Percentiles rank a stretch among this genome's conserved stretches.
These are phyloP conservation scores for Candida sphagnicola DNA, from an alignment of 805 yeast species.

Conservation along the genomic window DNA sequence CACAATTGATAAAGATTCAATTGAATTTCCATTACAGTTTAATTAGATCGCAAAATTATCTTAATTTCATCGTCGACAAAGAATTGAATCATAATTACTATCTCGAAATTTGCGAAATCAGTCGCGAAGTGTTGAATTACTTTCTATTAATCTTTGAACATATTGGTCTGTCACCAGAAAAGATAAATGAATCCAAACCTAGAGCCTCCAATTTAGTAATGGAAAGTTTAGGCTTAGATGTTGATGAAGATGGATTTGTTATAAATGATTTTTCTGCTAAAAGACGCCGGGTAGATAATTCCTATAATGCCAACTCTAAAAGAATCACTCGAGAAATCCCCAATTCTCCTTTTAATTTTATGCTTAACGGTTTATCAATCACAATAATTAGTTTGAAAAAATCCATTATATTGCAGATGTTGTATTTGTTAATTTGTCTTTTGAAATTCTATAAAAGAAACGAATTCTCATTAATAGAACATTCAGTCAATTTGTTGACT, in stretches of 20 bases:
- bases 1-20: conserved; percentile 39
- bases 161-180: conserved; percentile 18
- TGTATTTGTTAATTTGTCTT: conserved; percentile 38
- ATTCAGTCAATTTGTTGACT: conserved; percentile 17
- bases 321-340: conserved; percentile 27
- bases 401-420: conserved; percentile 39
- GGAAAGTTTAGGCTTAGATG: conserved; percentile 36
- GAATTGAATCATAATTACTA: conserved; percentile 34
- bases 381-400: conserved; percentile 42
- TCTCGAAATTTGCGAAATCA: conserved; percentile 30
- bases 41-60: conserved; percentile 39
- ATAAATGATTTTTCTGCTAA: conserved; percentile 41
- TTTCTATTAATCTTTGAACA: conserved; percentile 36
- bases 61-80: conserved; percentile 40
- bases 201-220: conserved; percentile 18
- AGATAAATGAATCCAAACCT: conserved; percentile 5
- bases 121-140: conserved; percentile 35
- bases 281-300: conserved; percentile 20
- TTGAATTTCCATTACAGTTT: conserved; percentile 40
- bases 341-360: conserved; percentile 35
- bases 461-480: conserved; percentile 14
- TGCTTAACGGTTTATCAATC: conserved; percentile 40
- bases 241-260: conserved; percentile 44
- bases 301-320: conserved; percentile 8
- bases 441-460: conserved; percentile 29